Evolutionary conservation across 176 grass and related monocot species (phyloP), one percentile per base, ranked within the genome.

Genomic region (Oryza brachyantha): DNA sequence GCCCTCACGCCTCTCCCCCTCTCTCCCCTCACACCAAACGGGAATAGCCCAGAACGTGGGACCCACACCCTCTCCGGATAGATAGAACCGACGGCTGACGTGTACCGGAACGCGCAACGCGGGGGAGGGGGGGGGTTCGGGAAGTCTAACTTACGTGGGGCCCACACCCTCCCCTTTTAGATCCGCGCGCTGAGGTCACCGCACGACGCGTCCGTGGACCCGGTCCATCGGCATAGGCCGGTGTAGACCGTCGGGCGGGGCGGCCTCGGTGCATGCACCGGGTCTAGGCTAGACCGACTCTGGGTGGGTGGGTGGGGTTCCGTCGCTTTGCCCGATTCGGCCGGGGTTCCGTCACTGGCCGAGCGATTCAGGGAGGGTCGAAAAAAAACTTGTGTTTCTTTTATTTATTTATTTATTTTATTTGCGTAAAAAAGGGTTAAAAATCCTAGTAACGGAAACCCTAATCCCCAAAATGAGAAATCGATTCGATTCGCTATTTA

Each of bases 401-500:
- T n/a, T n/a, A n/a, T n/a, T n/a, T n/a, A n/a, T 25, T 21, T 22
- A 17, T 74, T 52, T 52, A 52, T n/a, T n/a, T n/a, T 70, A 27
- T 68, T 67, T 29, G 38, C 54, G 29, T 22, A 50, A 45, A 62
- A 66, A 16, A n/a, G n/a, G n/a, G 29, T 52, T 24, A 63, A 61
- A 67, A 9, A 13, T 52, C 48, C 17, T 13, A 36, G 29, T 81
- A 89, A 89, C 87, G 77, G 87, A 89, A 89, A 72, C 87, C 87
- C 87, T 89, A 85, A 65, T 58, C 74, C 38, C 69, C 68, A 38
- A 89, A 89, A 76, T 66, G 65, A 9, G n/a, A 48, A 64, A 63
- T 61, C 84, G 16, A 61, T 42, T 27, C 79, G 64, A 63, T 28
- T 70, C 69, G 61, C 84, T 79, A 86, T 83, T 90, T 90, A 85